phyloP scores from a whole-genome alignment of 495 filamentous ascomycete genomes.

The Bombardia bombarda region DNA sequence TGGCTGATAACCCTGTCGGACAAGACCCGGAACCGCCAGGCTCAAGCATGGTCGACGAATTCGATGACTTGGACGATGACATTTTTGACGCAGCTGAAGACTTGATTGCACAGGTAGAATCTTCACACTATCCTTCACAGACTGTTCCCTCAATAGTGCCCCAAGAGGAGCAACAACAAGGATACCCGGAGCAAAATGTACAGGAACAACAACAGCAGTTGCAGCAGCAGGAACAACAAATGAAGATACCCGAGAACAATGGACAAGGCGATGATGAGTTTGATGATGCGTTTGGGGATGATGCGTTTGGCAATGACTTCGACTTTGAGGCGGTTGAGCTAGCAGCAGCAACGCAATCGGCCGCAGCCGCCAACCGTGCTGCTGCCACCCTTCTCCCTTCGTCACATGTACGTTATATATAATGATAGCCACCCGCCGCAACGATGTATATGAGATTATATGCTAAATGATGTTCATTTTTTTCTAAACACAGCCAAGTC shows the following conservation, averaged over 20 bases:
- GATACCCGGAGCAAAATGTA: too few species aligned
- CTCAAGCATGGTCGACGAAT: conserved; percentile 20
- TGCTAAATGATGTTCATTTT: too few species aligned
- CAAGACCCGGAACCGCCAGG: too few species aligned
- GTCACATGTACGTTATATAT: conserved; percentile 47
- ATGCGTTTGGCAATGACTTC: conserved; percentile 62
- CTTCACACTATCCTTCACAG: conserved; percentile 9
- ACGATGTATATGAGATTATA: too few species aligned
- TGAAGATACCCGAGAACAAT: not conserved
- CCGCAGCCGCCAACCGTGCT: conserved; percentile 41
- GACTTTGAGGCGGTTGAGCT: conserved; percentile 62
- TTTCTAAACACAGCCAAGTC: conserved; percentile 44
- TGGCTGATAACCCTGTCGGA: too few species aligned
- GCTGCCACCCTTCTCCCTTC: conserved; percentile 13
- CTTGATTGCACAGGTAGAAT: conserved; percentile 46
- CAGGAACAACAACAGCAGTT: not conserved
- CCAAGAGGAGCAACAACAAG: too few species aligned
- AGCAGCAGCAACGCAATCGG: too few species aligned
- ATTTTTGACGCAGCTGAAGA: conserved; percentile 51
- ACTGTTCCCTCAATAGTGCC: too few species aligned
- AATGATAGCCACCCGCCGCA: too few species aligned
- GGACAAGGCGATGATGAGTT: conserved; percentile 28
- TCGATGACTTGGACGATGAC: conserved; percentile 58
- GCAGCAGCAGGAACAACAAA: not conserved
- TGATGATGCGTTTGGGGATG: conserved; percentile 44